Base-by-base conservation (phyloP, 306 rosid species). In the Glycyrrhiza uralensis region DNA sequence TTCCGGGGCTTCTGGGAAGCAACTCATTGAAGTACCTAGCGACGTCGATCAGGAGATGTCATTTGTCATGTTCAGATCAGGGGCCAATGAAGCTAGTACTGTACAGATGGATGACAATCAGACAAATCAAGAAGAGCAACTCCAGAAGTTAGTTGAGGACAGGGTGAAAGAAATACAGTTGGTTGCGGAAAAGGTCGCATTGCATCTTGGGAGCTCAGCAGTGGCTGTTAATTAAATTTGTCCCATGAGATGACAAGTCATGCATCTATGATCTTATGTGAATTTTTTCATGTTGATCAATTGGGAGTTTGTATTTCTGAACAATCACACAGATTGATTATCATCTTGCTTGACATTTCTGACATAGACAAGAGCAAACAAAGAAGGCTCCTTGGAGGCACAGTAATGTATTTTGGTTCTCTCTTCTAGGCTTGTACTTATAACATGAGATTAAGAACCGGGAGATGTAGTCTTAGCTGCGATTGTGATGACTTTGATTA, bases 121-220 rank as follows among this genome's bases (percentile, higher is more conserved):
- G 66, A 46, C 78, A 28, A 87, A 74, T 20, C 91, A 85, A 86
- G 96, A 86, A 66, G 97, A 85, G 81, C 95, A 89, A 75, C 87
- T 94, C 69, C 87, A 66, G 81, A 76, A 87, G 80, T 69, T 94
- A 15, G 91, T 82, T 65, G 88, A 86, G 35, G 91, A 89, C 70
- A 88, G 95, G 78, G 82, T 91, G 77, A 61, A 78, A 39, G 90
- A 84, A 68, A 94, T 94, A 72, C 85, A 91, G 77, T 82, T 78
- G 73, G 82, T 94, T 14, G 90, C 92, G 0, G 82, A 84, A 79
- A 94, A 83, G 85, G 87, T 91, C 32, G 74, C 87, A 30, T 24
- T 8, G 22, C 82, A 72, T 68, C 59, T 20, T 19, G 64, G 59
- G 49, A 61, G 63, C 46, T 56, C 71, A 26, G 57, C 17, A 0